Evolutionary conservation across 345 rosid species (phyloP), one percentile per base, ranked within the genome.

Genomic region (Rhodomyrtus tomentosa): DNA sequence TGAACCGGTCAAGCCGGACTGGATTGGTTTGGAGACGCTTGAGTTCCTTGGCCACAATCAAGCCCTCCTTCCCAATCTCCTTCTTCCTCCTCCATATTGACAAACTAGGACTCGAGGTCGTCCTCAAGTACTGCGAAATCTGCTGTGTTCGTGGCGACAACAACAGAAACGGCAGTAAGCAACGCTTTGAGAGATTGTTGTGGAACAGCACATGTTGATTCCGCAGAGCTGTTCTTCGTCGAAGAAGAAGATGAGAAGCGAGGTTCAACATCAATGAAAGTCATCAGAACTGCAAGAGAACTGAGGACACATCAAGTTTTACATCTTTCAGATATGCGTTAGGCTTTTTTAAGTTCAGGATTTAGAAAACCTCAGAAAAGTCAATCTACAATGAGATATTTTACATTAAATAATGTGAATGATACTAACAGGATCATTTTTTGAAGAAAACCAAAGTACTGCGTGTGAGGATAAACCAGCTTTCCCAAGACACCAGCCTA

Each of bases 401-500:
- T 14, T 49, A 38, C 22, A 53, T 32, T 49, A 55, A 27, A 81
- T 53, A 85, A 85, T 84, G 53, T 52, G 40, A 76, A 48, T 56
- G 84, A 83, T 88, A 93, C 99, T 97, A 80, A 97, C 99, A 85
- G 98, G 98, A 84, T 97, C 98, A 89, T 93, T 97, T 90, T 90
- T 94, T 95, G 84, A 97, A 95, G 92, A 95, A 97, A 88, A 97
- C 99, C 96, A 97, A 94, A 52, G 99, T 92, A 58, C 95, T 92
- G 81, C 97, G 94, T 54, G 98, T 94, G 87, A 97, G 95, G 85
- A 95, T 95, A 89, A 97, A 97, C 98, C 99, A 97, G 76, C 99
- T 97, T 91, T 97, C 94, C 98, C 98, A 94, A 82, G 98, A 97
- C 85, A 91, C 99, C 98, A 97, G 86, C 99, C 98, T 87, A 95